Evolutionary conservation across 2,329 filamentous ascomycete species (phyloP).

Genomic region (Periconia macrospinosa): DNA sequence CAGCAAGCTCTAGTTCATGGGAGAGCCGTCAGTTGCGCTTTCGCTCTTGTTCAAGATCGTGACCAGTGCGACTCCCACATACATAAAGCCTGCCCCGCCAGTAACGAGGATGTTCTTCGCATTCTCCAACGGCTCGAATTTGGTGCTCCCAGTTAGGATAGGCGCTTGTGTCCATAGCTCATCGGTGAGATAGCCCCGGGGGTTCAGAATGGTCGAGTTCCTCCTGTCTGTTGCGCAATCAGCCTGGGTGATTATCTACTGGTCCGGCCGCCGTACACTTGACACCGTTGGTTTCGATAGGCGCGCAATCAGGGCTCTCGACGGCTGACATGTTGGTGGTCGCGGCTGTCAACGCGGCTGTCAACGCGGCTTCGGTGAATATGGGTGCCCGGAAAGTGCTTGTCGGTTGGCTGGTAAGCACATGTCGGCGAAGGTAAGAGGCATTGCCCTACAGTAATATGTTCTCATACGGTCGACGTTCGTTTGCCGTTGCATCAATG

Average conservation of each 20-base stretch:
- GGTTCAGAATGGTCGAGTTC: conserved; percentile 45
- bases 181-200: conserved; percentile 52
- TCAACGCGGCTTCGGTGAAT: background rate
- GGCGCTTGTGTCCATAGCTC: conserved; percentile 74
- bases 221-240: conserved; percentile 28
- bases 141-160: conserved; percentile 68
- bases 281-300: conserved; percentile 19
- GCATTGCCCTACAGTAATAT: background rate
- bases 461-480: background rate
- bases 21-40: conserved; percentile 14
- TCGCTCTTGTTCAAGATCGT: background rate
- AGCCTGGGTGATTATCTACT: conserved; percentile 4
- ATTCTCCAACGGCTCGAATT: conserved; percentile 68
- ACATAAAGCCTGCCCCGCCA: conserved; percentile 85
- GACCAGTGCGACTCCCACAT: conserved; percentile 38
- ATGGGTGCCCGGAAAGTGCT: background rate
- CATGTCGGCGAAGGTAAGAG: background rate
- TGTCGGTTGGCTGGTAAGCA: background rate
- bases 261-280: conserved; percentile 28
- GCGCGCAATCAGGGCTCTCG: conserved; percentile 23
- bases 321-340: conserved; percentile 26
- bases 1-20: conserved; percentile 67
- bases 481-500: background rate
- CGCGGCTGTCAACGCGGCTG: too few relatives aligned
- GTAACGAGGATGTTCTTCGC: conserved; percentile 83